These are phyloP conservation scores for Arctium minus DNA, from an alignment of 129 eudicot species.

Conservation along the genomic window DNA sequence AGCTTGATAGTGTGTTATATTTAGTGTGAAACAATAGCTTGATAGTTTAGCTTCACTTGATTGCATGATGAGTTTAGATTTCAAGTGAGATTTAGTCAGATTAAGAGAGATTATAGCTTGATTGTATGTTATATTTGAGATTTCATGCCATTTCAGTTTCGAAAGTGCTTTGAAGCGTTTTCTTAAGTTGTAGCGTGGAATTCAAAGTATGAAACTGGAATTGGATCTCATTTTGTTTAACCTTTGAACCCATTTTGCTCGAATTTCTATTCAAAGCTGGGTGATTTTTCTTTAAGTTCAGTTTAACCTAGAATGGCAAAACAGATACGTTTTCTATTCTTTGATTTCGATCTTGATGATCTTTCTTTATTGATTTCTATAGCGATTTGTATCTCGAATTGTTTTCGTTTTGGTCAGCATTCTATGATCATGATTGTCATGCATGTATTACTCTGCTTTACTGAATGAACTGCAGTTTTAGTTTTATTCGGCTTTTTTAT, in stretches of 20 bases:
- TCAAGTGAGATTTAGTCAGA: not conserved
- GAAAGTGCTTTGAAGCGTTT: not conserved
- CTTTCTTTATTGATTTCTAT: too few relatives aligned
- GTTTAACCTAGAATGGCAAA: too few relatives aligned
- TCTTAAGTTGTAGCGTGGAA: not conserved
- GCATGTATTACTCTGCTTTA: too few relatives aligned
- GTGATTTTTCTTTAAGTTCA: too few relatives aligned
- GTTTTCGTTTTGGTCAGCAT: too few relatives aligned
- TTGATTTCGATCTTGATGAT: too few relatives aligned
- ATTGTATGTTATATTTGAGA: not conserved
- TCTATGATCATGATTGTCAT: too few relatives aligned
- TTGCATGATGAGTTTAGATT: not conserved
- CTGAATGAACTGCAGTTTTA: too few relatives aligned
- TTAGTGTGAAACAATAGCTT: not conserved
- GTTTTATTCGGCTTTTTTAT: too few relatives aligned
- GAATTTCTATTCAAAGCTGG: not conserved
- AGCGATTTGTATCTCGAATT: too few relatives aligned
- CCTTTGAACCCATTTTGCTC: not conserved
- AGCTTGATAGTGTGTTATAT: not conserved
- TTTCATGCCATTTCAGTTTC: not conserved
- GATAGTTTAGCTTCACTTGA: not conserved
- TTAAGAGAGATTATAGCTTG: not conserved
- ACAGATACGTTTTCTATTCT: too few relatives aligned
- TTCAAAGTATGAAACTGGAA: not conserved
- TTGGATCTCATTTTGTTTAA: not conserved